phyloP scores from a whole-genome alignment of 768 basidiomycete species.

The Boletus rubroflammeus region DNA sequence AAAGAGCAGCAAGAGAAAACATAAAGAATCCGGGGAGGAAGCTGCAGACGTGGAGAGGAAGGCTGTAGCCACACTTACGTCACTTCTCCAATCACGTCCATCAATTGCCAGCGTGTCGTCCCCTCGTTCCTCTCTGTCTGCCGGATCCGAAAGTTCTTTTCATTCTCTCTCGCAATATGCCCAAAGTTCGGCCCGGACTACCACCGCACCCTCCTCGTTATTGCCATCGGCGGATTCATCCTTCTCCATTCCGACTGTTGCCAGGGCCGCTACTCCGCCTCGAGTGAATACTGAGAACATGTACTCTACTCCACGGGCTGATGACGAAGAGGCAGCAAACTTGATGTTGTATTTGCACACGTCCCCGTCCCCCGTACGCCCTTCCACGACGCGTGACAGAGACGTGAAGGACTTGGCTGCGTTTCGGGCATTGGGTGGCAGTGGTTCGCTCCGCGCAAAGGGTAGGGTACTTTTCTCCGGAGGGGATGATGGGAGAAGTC shows the following conservation, averaged over 20 bases:
- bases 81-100: constrained; percentile 62
- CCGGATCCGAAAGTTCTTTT: constrained; percentile 64
- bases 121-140: constrained; percentile 66
- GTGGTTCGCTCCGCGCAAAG: constrained; percentile 47
- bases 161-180: constrained; percentile 62
- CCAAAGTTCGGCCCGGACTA: constrained; percentile 62
- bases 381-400: constrained; percentile 41
- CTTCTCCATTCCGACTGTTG: constrained; percentile 21
- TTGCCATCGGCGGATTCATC: constrained; percentile 41
- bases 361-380: constrained; percentile 75
- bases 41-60: constrained; percentile 67
- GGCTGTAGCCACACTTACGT: constrained; percentile 77
- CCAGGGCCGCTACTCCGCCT: constrained; percentile 36
- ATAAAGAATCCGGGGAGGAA: constrained; percentile 36
- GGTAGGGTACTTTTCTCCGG: constrained; percentile 72
- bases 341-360: constrained; percentile 82
- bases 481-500: constrained; percentile 25
- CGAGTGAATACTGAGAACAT: constrained; percentile 28
- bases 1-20: constrained; percentile 48
- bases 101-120: constrained; percentile 61
- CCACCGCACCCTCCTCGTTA: constrained; percentile 38
- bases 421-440: constrained; percentile 53
- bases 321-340: constrained; percentile 78
- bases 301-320: constrained; percentile 54
- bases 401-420: constrained; percentile 54